phyloP scores from a whole-genome alignment of 768 basidiomycete species.

The Hirschioporus abietinus region DNA sequence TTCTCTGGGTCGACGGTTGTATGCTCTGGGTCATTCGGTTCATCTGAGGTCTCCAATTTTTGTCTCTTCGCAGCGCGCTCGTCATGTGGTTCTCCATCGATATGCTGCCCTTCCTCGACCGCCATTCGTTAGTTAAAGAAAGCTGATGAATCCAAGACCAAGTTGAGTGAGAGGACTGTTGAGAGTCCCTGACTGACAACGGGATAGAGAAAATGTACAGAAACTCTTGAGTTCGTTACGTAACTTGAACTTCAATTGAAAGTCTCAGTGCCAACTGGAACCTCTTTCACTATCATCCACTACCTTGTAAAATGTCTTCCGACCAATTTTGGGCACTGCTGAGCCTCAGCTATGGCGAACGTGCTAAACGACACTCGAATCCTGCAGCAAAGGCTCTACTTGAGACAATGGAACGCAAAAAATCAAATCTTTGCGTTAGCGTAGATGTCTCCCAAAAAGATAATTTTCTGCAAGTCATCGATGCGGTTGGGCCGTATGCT shows the following conservation, averaged over 20 bases:
- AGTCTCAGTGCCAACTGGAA: no score
- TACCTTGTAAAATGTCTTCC: background rate
- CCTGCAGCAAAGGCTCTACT: slow-evolving; percentile 76
- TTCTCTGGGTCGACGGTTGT: background rate
- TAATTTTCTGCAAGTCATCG: slow-evolving; percentile 81
- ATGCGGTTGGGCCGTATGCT: slow-evolving; percentile 81
- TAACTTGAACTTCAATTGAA: no score
- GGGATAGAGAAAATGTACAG: no score
- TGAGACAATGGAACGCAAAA: slow-evolving; percentile 78
- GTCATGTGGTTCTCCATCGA: background rate
- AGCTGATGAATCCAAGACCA: background rate
- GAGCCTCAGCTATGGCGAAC: slow-evolving; percentile 52
- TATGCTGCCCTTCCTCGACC: background rate
- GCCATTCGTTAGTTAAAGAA: background rate
- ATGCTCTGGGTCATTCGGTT: background rate
- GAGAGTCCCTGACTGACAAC: no score
- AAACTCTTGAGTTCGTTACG: background rate
- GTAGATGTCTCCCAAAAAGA: slow-evolving; percentile 84
- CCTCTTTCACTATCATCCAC: background rate
- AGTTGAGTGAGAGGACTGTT: background rate
- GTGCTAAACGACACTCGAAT: slow-evolving; percentile 57
- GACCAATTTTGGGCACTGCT: slow-evolving; percentile 22
- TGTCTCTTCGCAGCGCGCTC: slow-evolving; percentile 14
- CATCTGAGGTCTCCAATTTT: slow-evolving; percentile 5
- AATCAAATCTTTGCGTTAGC: slow-evolving; percentile 90